A percentile compares a stretch with the other conserved stretches of the same genome.
Conservation (phyloP, 352 stramenopile species). For the Phytophthora foliorum region DNA sequence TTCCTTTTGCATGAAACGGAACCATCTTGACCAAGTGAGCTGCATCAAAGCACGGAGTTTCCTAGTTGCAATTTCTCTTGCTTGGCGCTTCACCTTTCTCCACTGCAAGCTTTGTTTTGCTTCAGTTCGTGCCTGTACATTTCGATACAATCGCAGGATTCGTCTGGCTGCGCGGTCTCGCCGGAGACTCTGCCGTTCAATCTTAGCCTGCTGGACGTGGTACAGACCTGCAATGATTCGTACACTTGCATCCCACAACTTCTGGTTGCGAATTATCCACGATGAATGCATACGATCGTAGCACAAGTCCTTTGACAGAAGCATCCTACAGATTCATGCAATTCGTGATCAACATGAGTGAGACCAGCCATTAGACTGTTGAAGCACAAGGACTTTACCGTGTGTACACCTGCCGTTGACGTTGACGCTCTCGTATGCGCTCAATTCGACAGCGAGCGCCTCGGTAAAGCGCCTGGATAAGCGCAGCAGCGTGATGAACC, state of each 20-base stretch:
- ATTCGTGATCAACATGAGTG: not conserved
- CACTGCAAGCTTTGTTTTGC: constrained; percentile 42
- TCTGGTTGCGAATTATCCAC: constrained; percentile 28
- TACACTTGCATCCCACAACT: constrained; percentile 29
- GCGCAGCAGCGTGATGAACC: constrained; percentile 33
- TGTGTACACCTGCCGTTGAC: constrained; percentile 17
- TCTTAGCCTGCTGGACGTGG: constrained; percentile 46
- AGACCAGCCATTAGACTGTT: not conserved
- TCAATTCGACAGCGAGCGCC: constrained; percentile 20
- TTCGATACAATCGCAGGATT: constrained; percentile 39
- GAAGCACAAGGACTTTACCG: constrained; percentile 11
- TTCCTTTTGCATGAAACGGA: constrained; percentile 6
- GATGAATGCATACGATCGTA: constrained; percentile 54
- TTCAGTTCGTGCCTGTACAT: constrained; percentile 23
- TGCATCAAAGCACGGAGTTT: constrained; percentile 6
- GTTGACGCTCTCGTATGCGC: constrained; percentile 9
- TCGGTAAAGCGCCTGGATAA: constrained; percentile 49
- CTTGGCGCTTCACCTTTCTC: constrained; percentile 19
- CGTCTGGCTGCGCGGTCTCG: constrained; percentile 32
- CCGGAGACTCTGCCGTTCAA: constrained; percentile 25
- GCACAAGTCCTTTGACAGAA: constrained; percentile 48
- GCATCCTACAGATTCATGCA: constrained; percentile 21
- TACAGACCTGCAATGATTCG: constrained; percentile 39
- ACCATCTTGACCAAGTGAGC: constrained; percentile 12
- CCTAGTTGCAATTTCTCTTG: constrained; percentile 17